phyloP scores from a whole-genome alignment of 495 filamentous ascomycete species.

The Neurospora sp. region DNA sequence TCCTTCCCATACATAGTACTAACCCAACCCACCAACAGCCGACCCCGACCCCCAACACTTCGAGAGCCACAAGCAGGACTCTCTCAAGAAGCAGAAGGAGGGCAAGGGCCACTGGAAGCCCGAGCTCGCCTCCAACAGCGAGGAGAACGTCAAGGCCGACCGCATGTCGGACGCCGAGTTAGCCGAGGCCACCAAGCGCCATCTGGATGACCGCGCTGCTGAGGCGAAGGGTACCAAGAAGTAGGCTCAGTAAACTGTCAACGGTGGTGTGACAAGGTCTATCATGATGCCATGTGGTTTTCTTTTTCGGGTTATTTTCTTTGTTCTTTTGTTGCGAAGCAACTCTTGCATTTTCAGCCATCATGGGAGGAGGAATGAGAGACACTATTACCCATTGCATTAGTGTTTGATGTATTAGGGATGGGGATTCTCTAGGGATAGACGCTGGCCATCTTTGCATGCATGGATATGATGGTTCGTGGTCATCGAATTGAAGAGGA shows the following conservation, averaged over 20 bases:
- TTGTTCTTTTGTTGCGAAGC: not conserved
- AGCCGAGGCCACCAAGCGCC: slow-evolving; percentile 21
- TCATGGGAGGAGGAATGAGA: not conserved
- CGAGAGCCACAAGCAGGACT: slow-evolving; percentile 65
- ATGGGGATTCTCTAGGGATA: not conserved
- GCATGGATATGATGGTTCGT: not conserved
- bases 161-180: slow-evolving; percentile 11
- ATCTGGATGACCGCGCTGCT: slow-evolving; percentile 32
- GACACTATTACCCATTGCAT: not conserved
- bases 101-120: slow-evolving; percentile 76
- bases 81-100: slow-evolving; percentile 55
- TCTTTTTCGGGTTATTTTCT: not conserved
- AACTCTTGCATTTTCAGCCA: not conserved
- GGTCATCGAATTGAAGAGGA: not conserved
- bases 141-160: slow-evolving; percentile 60
- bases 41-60: slow-evolving; percentile 30
- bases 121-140: slow-evolving; percentile 68
- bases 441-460: not conserved
- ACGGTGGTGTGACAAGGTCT: no score
- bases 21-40: slow-evolving; percentile 5
- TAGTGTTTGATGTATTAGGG: not conserved
- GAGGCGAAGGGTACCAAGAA: slow-evolving; percentile 25
- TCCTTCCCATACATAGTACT: not conserved
- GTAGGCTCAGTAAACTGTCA: slow-evolving; percentile 29
- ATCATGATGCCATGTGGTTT: not conserved